These are phyloP conservation scores for Penicillium chermesinum DNA, from an alignment of 495 filamentous ascomycete species.

Conservation along the genomic window DNA sequence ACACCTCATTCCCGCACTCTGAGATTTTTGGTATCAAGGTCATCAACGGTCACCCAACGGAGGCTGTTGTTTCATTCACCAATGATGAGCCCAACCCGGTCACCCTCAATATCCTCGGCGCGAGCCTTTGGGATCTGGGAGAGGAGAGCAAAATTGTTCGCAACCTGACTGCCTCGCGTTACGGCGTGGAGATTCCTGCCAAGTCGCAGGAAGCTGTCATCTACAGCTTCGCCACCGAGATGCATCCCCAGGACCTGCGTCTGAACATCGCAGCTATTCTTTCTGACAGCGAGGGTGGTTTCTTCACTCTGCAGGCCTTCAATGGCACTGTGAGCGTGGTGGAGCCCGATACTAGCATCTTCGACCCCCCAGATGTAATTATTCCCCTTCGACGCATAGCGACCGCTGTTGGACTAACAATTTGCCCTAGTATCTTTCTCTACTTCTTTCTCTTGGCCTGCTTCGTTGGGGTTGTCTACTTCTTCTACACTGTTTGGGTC, in stretches of 20 bases:
- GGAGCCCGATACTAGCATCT: conserved; percentile 85
- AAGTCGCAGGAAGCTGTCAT: conserved; percentile 70
- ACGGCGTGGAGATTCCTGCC: conserved; percentile 70
- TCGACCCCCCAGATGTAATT: conserved; percentile 95
- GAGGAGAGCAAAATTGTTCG: conserved; percentile 59
- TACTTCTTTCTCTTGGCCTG: conserved; percentile 82
- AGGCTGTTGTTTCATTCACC: conserved; percentile 70
- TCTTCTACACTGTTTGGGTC: conserved; percentile 97
- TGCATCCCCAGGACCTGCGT: conserved; percentile 85
- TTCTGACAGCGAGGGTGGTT: conserved; percentile 55
- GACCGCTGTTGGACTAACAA: not conserved
- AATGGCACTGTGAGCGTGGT: conserved; percentile 86
- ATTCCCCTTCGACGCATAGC: conserved; percentile 1
- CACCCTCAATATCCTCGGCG: conserved; percentile 70
- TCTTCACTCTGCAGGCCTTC: conserved; percentile 75
- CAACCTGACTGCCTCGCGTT: conserved; percentile 75
- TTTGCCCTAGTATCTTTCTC: conserved; percentile 75
- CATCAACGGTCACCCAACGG: conserved; percentile 85
- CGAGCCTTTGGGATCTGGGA: conserved; percentile 61
- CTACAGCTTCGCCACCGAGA: conserved; percentile 83
- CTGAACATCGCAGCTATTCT: conserved; percentile 73
- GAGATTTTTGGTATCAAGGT: conserved; percentile 95
- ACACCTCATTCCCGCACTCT: conserved; percentile 75
- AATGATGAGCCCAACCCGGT: conserved; percentile 80
- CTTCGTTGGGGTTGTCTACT: conserved; percentile 79